Conservation (phyloP, 306 rosid species). For the Inga leiocalycina region DNA sequence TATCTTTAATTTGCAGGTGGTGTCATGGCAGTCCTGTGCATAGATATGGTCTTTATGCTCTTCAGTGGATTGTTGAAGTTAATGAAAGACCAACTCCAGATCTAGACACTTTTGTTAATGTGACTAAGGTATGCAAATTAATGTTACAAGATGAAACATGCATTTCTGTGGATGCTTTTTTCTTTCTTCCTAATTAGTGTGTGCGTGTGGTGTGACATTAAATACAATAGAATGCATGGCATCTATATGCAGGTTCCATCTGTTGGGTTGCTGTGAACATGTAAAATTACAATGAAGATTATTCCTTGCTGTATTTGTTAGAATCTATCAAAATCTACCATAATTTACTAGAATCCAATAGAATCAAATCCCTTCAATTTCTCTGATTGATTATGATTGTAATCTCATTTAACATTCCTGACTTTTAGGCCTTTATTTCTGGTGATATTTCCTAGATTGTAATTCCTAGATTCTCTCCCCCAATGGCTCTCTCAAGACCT, state of each 20-base stretch:
- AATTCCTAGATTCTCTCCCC: too few relatives aligned
- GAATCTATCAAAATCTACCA: too few relatives aligned
- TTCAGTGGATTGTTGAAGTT: conserved; percentile 93
- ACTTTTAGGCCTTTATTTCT: too few relatives aligned
- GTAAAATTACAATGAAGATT: background rate
- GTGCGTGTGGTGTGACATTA: background rate
- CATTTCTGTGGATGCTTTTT: background rate
- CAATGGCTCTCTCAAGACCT: too few relatives aligned
- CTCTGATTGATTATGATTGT: too few relatives aligned
- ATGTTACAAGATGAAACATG: conserved; percentile 4
- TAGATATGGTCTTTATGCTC: conserved; percentile 94
- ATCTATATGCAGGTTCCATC: background rate
- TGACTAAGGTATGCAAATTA: conserved; percentile 68
- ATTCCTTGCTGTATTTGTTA: background rate
- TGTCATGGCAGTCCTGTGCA: conserved; percentile 96
- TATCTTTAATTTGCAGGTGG: conserved; percentile 62
- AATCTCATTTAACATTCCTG: too few relatives aligned
- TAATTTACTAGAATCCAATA: too few relatives aligned
- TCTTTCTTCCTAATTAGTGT: conserved; percentile 18
- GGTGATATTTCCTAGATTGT: too few relatives aligned
- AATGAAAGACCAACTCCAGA: conserved; percentile 87
- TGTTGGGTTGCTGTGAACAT: background rate
- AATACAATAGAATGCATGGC: conserved; percentile 3
- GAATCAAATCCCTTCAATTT: too few relatives aligned
- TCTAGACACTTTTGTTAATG: conserved; percentile 78